A percentile compares a stretch with the other conserved stretches of the same genome.
These are phyloP conservation scores for Parsonsia alboflavescens DNA, from an alignment of 257 asterid genomes.

Conservation along the genomic window DNA sequence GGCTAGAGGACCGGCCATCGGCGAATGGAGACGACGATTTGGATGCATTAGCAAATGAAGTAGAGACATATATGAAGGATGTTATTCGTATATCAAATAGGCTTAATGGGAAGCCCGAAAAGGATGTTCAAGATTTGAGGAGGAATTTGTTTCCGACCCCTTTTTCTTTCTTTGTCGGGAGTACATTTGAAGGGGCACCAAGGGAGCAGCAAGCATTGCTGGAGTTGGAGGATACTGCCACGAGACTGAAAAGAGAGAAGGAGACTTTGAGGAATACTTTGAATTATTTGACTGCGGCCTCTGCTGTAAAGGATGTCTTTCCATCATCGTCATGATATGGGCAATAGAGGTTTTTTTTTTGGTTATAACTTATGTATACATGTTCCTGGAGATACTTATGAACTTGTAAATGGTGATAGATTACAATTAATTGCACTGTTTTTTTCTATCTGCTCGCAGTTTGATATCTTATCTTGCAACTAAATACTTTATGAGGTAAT, in stretches of 20 bases:
- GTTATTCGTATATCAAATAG: slow-evolving; percentile 85
- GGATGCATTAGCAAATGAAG: slow-evolving; percentile 61
- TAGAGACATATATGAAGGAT: slow-evolving; percentile 77
- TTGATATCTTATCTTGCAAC: not conserved
- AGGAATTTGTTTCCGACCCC: slow-evolving; percentile 92
- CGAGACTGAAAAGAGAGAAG: slow-evolving; percentile 87
- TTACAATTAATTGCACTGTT: not conserved
- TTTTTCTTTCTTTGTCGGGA: slow-evolving; percentile 87
- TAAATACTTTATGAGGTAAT: not conserved
- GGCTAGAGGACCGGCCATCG: slow-evolving; percentile 97
- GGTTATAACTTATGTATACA: slow-evolving; percentile 1
- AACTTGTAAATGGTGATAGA: slow-evolving; percentile 25
- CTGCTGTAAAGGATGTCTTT: slow-evolving; percentile 94
- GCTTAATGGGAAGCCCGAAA: slow-evolving; percentile 77
- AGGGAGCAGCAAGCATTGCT: slow-evolving; percentile 95
- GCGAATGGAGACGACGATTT: slow-evolving; percentile 60
- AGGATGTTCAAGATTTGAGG: slow-evolving; percentile 71
- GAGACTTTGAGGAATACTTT: slow-evolving; percentile 90
- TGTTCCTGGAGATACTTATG: not conserved
- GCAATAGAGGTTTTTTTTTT: not conserved
- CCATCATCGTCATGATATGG: slow-evolving; percentile 50
- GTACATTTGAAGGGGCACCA: slow-evolving; percentile 94
- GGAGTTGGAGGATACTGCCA: slow-evolving; percentile 87
- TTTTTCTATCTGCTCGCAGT: not conserved
- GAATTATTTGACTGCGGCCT: slow-evolving; percentile 88